Conservation (phyloP, 805 yeast genomes). For the Yamadazyma philogaea region DNA sequence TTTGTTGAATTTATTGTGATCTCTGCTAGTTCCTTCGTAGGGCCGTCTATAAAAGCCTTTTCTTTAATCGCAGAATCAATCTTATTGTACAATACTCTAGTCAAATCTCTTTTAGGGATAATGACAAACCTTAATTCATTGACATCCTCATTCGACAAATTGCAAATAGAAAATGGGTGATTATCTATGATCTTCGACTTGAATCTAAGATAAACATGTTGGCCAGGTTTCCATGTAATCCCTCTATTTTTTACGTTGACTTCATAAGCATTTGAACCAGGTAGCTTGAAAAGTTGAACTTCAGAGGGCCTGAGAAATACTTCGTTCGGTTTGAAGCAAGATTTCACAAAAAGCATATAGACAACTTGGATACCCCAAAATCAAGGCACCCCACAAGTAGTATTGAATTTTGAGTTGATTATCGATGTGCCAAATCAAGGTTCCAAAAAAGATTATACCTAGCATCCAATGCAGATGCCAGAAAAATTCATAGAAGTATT, state of each 20-base stretch:
- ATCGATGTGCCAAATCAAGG: slow-evolving; percentile 45
- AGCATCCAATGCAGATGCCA: slow-evolving; percentile 52
- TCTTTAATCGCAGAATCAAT: slow-evolving; percentile 27
- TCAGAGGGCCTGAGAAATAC: slow-evolving; percentile 37
- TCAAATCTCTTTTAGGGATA: slow-evolving; percentile 46
- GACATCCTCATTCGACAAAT: slow-evolving; percentile 20
- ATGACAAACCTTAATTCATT: slow-evolving; percentile 43
- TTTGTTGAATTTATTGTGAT: slow-evolving; percentile 43
- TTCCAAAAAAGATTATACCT: slow-evolving; percentile 47
- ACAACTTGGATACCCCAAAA: slow-evolving; percentile 50
- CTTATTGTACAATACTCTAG: slow-evolving; percentile 30
- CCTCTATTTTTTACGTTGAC: slow-evolving; percentile 34
- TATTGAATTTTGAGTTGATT: slow-evolving; percentile 32
- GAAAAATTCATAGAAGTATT: slow-evolving; percentile 44
- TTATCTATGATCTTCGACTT: slow-evolving; percentile 43
- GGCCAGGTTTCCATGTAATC: slow-evolving; percentile 51
- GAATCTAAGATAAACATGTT: slow-evolving; percentile 51
- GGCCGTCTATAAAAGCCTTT: slow-evolving; percentile 50
- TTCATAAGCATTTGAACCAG: slow-evolving; percentile 24
- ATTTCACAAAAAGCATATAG: slow-evolving; percentile 45
- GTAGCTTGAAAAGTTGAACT: slow-evolving; percentile 27
- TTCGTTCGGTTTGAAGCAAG: slow-evolving; percentile 43
- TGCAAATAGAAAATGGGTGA: slow-evolving; percentile 55
- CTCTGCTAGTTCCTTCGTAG: slow-evolving; percentile 52
- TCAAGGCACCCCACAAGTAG: slow-evolving; percentile 48